Percentiles rank a stretch among this genome's conserved stretches.
Conservation (phyloP, 352 stramenopile genomes). For the Globisporangium nagaii region DNA sequence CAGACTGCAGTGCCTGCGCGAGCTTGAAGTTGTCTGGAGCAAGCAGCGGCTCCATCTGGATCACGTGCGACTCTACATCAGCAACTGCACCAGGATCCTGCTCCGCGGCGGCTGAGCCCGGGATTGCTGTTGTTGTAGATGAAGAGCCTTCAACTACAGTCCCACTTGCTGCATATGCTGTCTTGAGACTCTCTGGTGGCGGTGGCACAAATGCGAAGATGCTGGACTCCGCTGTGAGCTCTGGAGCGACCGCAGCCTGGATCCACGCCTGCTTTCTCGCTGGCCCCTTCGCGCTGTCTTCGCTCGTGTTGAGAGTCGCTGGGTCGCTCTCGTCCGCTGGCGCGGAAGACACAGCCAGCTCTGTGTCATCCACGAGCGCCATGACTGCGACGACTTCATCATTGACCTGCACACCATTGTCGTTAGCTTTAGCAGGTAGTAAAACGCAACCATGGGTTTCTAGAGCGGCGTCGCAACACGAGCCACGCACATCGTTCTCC, state of each 20-base stretch:
- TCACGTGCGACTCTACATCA: conserved; percentile 1
- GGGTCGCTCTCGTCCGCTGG: not conserved
- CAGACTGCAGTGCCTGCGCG: conserved; percentile 30
- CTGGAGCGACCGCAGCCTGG: conserved; percentile 10
- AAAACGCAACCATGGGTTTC: not conserved
- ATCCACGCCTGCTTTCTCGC: conserved; percentile 42
- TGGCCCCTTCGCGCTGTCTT: not conserved
- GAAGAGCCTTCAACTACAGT: too few species aligned
- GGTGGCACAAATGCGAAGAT: conserved; percentile 47
- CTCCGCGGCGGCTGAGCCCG: not conserved
- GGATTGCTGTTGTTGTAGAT: not conserved
- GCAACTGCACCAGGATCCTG: not conserved
- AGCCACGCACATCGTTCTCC: not conserved
- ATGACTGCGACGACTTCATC: conserved; percentile 7
- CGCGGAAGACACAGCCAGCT: conserved; percentile 12
- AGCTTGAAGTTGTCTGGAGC: conserved; percentile 9
- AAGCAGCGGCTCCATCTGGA: conserved; percentile 14
- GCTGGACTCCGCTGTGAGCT: conserved; percentile 19
- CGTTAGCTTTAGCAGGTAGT: not conserved
- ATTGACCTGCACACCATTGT: not conserved
- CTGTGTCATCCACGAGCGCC: conserved; percentile 27
- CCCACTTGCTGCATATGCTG: not conserved
- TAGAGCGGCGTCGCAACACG: too few species aligned
- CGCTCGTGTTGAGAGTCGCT: not conserved
- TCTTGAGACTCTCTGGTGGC: not conserved